These are phyloP conservation scores for Eragrostis nindensis DNA, from an alignment of 176 grass and related monocot species.

Conservation along the genomic window DNA sequence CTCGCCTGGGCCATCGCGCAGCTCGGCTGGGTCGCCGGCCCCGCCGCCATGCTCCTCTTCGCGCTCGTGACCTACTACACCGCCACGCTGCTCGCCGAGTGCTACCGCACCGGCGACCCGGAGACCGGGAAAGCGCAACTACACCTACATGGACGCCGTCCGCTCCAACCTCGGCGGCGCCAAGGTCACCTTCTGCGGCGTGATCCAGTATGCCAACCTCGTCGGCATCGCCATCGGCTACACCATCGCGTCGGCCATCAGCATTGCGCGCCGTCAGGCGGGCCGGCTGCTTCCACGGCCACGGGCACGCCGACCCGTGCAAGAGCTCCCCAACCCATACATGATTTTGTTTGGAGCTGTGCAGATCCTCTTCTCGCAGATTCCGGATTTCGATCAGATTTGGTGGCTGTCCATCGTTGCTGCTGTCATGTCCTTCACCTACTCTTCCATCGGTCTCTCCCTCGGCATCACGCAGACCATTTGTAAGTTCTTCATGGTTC, in stretches of 20 bases:
- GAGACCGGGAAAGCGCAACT: conserved; percentile 77
- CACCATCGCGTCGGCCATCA: conserved; percentile 51
- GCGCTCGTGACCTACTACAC: conserved; percentile 92
- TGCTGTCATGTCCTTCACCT: conserved; percentile 56
- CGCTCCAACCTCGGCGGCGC: conserved; percentile 71
- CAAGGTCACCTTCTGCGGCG: neutral
- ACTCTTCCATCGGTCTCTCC: conserved; percentile 41
- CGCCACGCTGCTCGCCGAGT: conserved; percentile 77
- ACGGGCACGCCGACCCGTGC: conserved; percentile 24
- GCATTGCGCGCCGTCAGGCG: conserved; percentile 50
- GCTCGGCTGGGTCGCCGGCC: conserved; percentile 87
- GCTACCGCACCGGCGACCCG: conserved; percentile 82
- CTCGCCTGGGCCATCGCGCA: conserved; percentile 94
- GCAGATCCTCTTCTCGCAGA: conserved; percentile 59
- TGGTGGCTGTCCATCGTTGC: conserved; percentile 54
- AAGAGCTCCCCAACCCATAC: conserved; percentile 45
- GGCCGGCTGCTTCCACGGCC: conserved; percentile 37
- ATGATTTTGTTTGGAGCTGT: conserved; percentile 51
- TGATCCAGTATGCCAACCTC: conserved; percentile 42
- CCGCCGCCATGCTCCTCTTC: conserved; percentile 83
- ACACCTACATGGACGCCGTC: conserved; percentile 95
- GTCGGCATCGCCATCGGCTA: conserved; percentile 55
- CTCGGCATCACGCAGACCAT: conserved; percentile 45
- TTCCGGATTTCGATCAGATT: conserved; percentile 48
- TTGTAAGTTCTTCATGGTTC: neutral